phyloP scores from a whole-genome alignment of 331 rosid genomes.

The Rhamnella rubrinervis region DNA sequence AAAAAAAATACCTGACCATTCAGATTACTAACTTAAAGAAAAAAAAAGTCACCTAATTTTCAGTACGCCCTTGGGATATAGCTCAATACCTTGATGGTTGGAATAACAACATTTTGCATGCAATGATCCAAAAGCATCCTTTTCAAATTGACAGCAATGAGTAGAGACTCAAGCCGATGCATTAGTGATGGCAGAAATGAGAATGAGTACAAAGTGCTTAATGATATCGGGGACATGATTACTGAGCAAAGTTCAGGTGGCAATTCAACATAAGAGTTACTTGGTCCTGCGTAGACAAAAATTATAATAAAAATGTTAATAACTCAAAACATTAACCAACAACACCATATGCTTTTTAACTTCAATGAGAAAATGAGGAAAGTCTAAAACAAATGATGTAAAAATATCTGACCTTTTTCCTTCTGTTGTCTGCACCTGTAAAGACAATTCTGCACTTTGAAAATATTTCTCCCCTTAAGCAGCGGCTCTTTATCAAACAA shows the following conservation, averaged over 20 bases:
- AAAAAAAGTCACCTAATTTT: too few species aligned
- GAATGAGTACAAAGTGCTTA: conserved; percentile 47
- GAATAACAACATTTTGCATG: conserved; percentile 45
- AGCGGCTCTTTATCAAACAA: conserved; percentile 43
- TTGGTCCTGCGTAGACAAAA: conserved; percentile 44
- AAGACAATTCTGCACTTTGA: conserved; percentile 51
- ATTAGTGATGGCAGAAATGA: conserved; percentile 72
- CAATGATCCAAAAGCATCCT: conserved; percentile 55
- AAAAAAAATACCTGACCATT: too few species aligned
- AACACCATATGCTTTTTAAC: neutral
- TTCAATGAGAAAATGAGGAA: neutral
- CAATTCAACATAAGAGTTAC: conserved; percentile 49
- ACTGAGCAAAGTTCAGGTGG: conserved; percentile 79
- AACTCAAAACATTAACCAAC: neutral
- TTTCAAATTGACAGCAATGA: conserved; percentile 59
- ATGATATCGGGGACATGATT: conserved; percentile 66
- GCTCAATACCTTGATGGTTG: conserved; percentile 50
- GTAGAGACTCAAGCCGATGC: conserved; percentile 77
- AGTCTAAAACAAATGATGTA: neutral
- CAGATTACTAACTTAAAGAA: too few species aligned
- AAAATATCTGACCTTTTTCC: conserved; percentile 50
- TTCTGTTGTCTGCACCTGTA: conserved; percentile 35
- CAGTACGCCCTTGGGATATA: too few species aligned
- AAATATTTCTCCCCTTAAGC: conserved; percentile 50
- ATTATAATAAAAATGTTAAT: conserved; percentile 1